Evolutionary conservation across 495 filamentous ascomycete genomes (phyloP).

Genomic region (Tuber magnatum): DNA sequence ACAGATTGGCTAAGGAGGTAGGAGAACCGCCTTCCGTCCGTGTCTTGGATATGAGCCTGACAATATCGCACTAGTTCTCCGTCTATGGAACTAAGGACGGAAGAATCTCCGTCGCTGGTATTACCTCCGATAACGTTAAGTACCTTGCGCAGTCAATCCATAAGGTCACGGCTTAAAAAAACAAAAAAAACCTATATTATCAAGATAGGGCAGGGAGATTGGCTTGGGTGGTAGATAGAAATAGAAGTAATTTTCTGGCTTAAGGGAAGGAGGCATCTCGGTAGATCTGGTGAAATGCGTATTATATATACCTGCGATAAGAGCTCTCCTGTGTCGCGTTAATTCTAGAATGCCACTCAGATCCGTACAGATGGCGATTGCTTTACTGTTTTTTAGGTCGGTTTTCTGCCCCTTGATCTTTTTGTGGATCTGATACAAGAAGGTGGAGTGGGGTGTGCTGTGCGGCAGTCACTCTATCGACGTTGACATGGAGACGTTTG

Average conservation of each 20-base stretch:
- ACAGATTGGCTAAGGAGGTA: conserved; percentile 80
- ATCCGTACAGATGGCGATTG: background rate
- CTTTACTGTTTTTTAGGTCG: background rate
- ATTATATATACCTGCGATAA: background rate
- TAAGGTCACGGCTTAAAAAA: conserved; percentile 67
- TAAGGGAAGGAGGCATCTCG: background rate
- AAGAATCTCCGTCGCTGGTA: conserved; percentile 93
- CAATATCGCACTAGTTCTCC: conserved; percentile 59
- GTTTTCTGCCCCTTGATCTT: background rate
- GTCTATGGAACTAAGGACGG: conserved; percentile 97
- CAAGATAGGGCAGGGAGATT: no score
- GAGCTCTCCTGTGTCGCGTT: background rate
- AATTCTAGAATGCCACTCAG: background rate
- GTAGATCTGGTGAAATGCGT: background rate
- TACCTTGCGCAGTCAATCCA: conserved; percentile 90
- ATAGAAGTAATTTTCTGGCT: background rate
- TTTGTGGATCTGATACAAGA: no score
- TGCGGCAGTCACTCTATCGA: no score
- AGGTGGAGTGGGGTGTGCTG: no score
- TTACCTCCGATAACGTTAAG: conserved; percentile 86
- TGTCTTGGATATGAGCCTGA: background rate
- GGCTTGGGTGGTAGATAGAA: background rate
- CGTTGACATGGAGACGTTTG: no score
- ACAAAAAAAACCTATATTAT: background rate
- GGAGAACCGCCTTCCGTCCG: conserved; percentile 26